Base-by-base conservation (phyloP, 805 yeast species). In the Candida tallmaniae region DNA sequence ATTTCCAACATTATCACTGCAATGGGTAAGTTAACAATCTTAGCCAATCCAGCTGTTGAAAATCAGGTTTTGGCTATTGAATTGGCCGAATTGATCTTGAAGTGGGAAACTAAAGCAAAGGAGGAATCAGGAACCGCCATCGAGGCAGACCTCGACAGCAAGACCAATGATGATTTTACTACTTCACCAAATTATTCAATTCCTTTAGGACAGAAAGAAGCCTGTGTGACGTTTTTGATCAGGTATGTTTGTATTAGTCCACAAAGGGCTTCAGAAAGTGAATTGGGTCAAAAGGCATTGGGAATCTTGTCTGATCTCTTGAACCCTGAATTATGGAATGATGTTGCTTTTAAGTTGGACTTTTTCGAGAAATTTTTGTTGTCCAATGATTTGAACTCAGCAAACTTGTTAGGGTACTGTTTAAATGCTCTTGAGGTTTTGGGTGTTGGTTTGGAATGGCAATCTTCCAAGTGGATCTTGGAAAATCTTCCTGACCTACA, bases 361-460 rank as follows among this genome's bases (percentile, higher is more conserved):
- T 88, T 85, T 57, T 93, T 93, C 52, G 98, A 93, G 46, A 78
- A 93, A 42, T 85, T 88, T 48, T 62, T 93, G 35, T 76, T 84
- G 13, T 79, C 85, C 20, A 78, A 85, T 36, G 96, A 90, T 44
- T 64, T 83, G 38, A 76, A 73, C 23, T 73, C 87, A 10, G 72
- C 78, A 23, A 80, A 80, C 40, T 70, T 83, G 26, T 55, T 87
- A 16, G 86, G 88, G 2, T 82, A 83, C 46, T 84, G 95, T 46
- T 65, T 89, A 49, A 94, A 93, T 59, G 95, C 98, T 0, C 61
- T 94, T 32, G 96, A 87, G 54, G 97, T 93, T 0, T 68, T 93
- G 29, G 80, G 82, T 8, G 84, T 88, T 29, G 87, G 88, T 1
- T 64, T 93, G 35, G 84, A 80, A 43, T 84, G 87, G 73, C 84